These are phyloP conservation scores for Talaromyces sp. DNA, from an alignment of 2,329 filamentous ascomycete species.

Conservation along the genomic window DNA sequence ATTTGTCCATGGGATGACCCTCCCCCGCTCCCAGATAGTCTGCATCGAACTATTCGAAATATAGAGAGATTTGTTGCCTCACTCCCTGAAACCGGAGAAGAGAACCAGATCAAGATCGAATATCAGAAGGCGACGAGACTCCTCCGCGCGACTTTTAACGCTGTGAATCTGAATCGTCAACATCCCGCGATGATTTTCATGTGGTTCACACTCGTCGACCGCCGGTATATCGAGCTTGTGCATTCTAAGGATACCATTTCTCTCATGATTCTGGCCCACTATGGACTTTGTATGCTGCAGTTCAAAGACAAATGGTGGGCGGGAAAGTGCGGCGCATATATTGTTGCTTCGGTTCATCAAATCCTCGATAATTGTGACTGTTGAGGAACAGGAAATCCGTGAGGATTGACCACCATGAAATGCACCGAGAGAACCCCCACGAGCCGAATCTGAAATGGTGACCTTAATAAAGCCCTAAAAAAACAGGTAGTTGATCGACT, in stretches of 20 bases:
- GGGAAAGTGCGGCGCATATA: constrained; percentile 4
- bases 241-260: constrained; percentile 7
- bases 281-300: constrained; percentile 14
- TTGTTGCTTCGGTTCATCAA: constrained; percentile 2
- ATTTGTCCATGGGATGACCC: constrained; percentile 5
- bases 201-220: constrained; percentile 11
- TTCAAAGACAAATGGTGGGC: constrained; percentile 12
- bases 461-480: too few species aligned
- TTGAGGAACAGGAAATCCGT: too few species aligned
- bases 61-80: constrained; percentile 9
- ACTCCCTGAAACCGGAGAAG: constrained; percentile 3
- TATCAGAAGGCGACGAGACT: constrained; percentile 5
- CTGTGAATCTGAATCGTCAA: constrained; percentile 2
- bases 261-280: constrained; percentile 14
- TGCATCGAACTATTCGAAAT: constrained; percentile 3
- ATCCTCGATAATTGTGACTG: not conserved
- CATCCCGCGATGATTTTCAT: constrained; percentile 17
- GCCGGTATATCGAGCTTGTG: constrained; percentile 8
- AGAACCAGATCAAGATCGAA: not conserved
- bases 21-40: constrained; percentile 3
- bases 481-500: too few species aligned
- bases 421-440: too few species aligned
- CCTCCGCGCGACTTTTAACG: constrained; percentile 10
- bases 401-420: too few species aligned
- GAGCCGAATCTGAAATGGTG: too few species aligned